phyloP scores from a whole-genome alignment of 2,329 filamentous ascomycete genomes.

The Cladosporium halotolerans region DNA sequence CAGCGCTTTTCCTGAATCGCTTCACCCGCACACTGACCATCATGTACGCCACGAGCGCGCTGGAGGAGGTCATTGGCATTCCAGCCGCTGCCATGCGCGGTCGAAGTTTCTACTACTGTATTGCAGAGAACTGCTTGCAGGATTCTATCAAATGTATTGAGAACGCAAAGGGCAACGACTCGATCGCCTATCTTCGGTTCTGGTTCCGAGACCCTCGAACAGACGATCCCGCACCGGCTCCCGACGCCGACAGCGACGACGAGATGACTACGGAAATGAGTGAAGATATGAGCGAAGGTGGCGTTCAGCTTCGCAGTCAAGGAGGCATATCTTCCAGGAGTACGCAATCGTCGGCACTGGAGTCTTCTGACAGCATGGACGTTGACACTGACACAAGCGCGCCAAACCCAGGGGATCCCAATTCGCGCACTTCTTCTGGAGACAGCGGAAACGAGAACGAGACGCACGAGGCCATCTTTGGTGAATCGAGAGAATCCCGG shows the following conservation, averaged over 20 bases:
- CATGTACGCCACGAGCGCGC: constrained; percentile 78
- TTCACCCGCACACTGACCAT: constrained; percentile 77
- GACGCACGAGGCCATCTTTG: constrained; percentile 41
- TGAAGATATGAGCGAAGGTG: constrained; percentile 45
- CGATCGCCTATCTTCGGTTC: constrained; percentile 82
- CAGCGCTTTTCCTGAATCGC: constrained; percentile 77
- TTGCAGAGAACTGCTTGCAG: constrained; percentile 67
- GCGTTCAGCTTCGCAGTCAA: constrained; percentile 39
- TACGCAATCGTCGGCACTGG: constrained; percentile 1
- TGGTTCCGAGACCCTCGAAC: constrained; percentile 70
- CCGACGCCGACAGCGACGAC: constrained; percentile 37
- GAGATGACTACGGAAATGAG: constrained; percentile 44
- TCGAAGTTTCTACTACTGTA: constrained; percentile 82
- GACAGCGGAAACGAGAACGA: constrained; percentile 38
- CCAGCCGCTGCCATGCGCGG: constrained; percentile 62
- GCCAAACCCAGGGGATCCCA: constrained; percentile 12
- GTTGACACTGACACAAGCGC: constrained; percentile 8
- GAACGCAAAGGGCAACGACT: constrained; percentile 82
- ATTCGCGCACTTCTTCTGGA: constrained; percentile 40
- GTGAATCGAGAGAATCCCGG: constrained; percentile 32
- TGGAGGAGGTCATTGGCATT: constrained; percentile 69
- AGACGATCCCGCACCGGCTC: constrained; percentile 31
- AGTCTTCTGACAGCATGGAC: constrained; percentile 12
- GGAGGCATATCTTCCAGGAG: constrained; percentile 18
- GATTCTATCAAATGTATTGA: constrained; percentile 76